These are phyloP conservation scores for Colletotrichum musae DNA, from an alignment of 2,329 filamentous ascomycete genomes.

Conservation along the genomic window DNA sequence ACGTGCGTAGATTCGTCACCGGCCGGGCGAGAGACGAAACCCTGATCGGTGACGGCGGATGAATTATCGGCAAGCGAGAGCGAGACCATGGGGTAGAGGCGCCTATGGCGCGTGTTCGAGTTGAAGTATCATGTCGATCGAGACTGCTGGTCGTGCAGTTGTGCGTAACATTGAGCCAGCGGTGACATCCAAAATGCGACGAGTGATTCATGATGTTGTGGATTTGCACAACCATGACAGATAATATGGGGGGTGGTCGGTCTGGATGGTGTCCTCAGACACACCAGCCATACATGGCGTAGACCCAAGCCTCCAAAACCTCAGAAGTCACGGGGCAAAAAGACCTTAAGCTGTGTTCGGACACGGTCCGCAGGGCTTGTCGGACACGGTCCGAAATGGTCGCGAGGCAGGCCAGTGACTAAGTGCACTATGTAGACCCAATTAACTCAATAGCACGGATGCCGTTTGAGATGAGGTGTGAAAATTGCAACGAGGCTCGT, in stretches of 20 bases:
- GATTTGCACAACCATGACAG: constrained; percentile 19
- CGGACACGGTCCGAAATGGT: constrained; percentile 18
- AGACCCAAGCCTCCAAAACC: constrained; percentile 8
- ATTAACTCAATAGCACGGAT: constrained; percentile 37
- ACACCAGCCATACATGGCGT: constrained; percentile 7
- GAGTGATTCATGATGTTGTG: constrained; percentile 26
- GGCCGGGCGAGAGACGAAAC: constrained; percentile 31
- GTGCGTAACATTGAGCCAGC: constrained; percentile 12
- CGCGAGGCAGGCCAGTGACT: constrained; percentile 20
- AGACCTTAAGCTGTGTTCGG: constrained; percentile 25
- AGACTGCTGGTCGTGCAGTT: constrained; percentile 4
- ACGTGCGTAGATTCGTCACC: constrained; percentile 19
- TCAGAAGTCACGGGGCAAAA: neutral
- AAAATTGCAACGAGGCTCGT: constrained; percentile 39
- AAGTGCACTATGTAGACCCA: constrained; percentile 11
- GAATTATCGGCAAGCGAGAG: constrained; percentile 22
- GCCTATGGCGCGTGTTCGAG: neutral
- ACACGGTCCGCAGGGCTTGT: constrained; percentile 22
- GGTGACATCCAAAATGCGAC: constrained; percentile 10
- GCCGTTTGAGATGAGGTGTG: constrained; percentile 39
- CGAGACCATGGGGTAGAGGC: constrained; percentile 7
- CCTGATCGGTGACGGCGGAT: constrained; percentile 21
- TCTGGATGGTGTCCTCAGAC: constrained; percentile 23
- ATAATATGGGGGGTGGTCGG: neutral
- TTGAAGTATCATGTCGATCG: neutral